A percentile compares a stretch with the other conserved stretches of the same genome.
Conservation (phyloP, 208 protist species). For the Phytomonas serpens region DNA sequence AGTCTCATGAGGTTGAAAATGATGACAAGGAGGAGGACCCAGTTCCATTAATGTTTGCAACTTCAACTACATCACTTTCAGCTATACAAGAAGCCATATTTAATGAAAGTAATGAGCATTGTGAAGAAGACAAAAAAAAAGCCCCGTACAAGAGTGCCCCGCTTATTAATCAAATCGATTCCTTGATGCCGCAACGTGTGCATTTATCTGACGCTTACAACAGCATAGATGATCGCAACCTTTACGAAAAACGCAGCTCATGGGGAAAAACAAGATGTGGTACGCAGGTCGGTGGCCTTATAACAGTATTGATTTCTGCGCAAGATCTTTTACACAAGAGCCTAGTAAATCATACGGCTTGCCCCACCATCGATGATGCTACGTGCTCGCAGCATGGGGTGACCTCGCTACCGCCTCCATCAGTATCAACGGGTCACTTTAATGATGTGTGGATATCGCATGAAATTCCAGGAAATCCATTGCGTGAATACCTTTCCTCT, state of each 20-base stretch:
- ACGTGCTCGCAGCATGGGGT: neutral
- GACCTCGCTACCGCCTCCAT: neutral
- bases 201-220: neutral
- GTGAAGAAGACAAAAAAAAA: neutral
- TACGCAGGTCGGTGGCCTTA: neutral
- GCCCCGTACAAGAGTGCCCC: neutral
- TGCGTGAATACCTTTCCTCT: neutral
- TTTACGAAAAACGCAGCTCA: neutral
- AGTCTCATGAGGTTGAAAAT: neutral
- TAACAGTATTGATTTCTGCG: neutral
- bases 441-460: neutral
- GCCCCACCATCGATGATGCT: neutral
- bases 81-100: neutral
- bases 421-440: neutral
- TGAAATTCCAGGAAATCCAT: neutral
- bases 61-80: slow-evolving; percentile 24
- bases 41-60: slow-evolving; percentile 20
- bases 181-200: neutral
- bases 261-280: slow-evolving; percentile 1
- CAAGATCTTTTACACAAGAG: neutral
- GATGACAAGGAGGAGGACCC: slow-evolving; percentile 8
- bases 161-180: neutral
- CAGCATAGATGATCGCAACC: slow-evolving; percentile 1
- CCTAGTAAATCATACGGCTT: neutral
- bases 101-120: neutral